A percentile compares a stretch with the other conserved stretches of the same genome.
Conservation (phyloP, 352 stramenopile species). For the Phytophthora brassicae region DNA sequence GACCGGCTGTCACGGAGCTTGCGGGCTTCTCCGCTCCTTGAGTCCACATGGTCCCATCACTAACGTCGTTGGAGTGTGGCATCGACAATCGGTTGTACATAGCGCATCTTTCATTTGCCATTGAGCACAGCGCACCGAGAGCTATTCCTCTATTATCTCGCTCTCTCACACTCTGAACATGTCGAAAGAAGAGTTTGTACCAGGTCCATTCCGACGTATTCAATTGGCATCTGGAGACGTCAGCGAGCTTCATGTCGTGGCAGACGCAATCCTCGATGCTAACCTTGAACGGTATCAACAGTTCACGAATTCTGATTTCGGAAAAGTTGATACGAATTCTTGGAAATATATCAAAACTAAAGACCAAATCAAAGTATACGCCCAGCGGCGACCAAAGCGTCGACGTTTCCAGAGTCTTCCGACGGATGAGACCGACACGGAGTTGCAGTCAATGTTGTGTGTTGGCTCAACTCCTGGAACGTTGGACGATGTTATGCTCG, state of each 20-base stretch:
- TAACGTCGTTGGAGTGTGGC: constrained; percentile 18
- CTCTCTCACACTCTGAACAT: constrained; percentile 11
- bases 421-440: neutral
- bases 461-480: constrained; percentile 30
- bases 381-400: constrained; percentile 19
- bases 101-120: neutral
- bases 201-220: constrained; percentile 30
- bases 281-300: constrained; percentile 34
- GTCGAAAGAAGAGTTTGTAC: constrained; percentile 25
- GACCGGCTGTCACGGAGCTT: constrained; percentile 10
- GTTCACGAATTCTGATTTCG: constrained; percentile 17
- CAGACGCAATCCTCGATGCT: constrained; percentile 27
- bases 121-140: constrained; percentile 17
- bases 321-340: constrained; percentile 21
- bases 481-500: constrained; percentile 48
- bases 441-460: constrained; percentile 33
- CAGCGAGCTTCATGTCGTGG: constrained; percentile 26
- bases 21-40: constrained; percentile 5
- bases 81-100: constrained; percentile 4
- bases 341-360: constrained; percentile 38
- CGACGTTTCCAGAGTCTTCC: constrained; percentile 3
- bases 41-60: constrained; percentile 22
- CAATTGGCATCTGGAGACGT: constrained; percentile 13
- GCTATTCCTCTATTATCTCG: constrained; percentile 20
- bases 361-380: constrained; percentile 27